Evolutionary conservation across 495 filamentous ascomycete species (phyloP).

Genomic region (Neurospora pannonica): DNA sequence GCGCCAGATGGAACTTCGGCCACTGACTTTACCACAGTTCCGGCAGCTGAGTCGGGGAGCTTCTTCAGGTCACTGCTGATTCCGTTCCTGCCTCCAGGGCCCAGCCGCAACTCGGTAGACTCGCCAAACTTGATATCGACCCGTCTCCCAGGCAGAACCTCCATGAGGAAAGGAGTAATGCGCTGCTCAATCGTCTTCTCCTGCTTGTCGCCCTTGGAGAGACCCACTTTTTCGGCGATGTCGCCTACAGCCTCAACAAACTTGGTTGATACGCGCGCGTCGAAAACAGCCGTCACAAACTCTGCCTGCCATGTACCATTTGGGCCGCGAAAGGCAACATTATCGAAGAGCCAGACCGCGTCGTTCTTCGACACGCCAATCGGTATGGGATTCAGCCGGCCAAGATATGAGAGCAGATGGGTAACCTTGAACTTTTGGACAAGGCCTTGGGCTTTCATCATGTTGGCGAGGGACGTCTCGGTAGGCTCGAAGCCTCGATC

Average conservation of each 20-base stretch:
- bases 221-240: slow-evolving; percentile 60
- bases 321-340: slow-evolving; percentile 61
- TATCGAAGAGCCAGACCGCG: slow-evolving; percentile 83
- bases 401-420: slow-evolving; percentile 37
- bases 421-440: slow-evolving; percentile 18
- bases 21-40: slow-evolving; percentile 31
- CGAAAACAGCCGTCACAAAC: slow-evolving; percentile 72
- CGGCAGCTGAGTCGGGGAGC: slow-evolving; percentile 29
- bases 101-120: slow-evolving; percentile 44
- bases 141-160: slow-evolving; percentile 56
- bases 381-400: slow-evolving; percentile 34
- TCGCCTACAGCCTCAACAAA: slow-evolving; percentile 57
- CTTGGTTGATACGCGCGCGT: slow-evolving; percentile 53
- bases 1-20: slow-evolving; percentile 40
- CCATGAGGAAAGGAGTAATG: slow-evolving; percentile 66
- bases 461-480: slow-evolving; percentile 27
- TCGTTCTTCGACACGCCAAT: slow-evolving; percentile 38
- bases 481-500: slow-evolving; percentile 33
- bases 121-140: slow-evolving; percentile 47
- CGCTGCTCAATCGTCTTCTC: slow-evolving; percentile 59
- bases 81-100: slow-evolving; percentile 60
- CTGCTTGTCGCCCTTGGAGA: slow-evolving; percentile 53
- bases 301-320: slow-evolving; percentile 61
- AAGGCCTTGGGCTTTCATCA: slow-evolving; percentile 2
- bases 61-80: slow-evolving; percentile 52